Evolutionary conservation across 305 asterid species (phyloP).

Genomic region (Solanum hybrid): DNA sequence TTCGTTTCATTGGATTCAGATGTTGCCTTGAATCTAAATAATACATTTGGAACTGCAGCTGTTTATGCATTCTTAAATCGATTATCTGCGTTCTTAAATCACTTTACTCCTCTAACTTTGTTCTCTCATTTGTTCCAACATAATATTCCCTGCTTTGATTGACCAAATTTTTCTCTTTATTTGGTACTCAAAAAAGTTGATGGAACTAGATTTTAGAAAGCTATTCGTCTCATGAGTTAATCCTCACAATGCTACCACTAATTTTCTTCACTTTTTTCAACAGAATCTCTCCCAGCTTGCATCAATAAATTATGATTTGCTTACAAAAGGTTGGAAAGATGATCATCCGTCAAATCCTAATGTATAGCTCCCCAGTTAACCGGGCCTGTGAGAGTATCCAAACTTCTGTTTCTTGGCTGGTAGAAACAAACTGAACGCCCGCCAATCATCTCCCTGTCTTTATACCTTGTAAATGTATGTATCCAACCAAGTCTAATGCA

Average conservation of each 20-base stretch:
- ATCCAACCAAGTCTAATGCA: neutral
- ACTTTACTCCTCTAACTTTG: neutral
- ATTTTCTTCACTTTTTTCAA: neutral
- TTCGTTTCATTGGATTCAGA: neutral
- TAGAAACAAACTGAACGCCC: neutral
- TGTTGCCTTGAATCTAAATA: neutral
- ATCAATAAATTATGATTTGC: slow-evolving; percentile 87
- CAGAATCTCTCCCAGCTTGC: slow-evolving; percentile 98
- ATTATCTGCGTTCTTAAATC: neutral
- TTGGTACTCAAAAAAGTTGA: neutral
- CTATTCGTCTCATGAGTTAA: neutral
- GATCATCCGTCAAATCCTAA: slow-evolving; percentile 52
- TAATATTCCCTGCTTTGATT: neutral
- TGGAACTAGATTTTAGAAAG: neutral
- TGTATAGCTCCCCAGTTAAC: slow-evolving; percentile 16
- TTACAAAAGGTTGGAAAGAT: slow-evolving; percentile 84
- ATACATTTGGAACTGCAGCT: neutral
- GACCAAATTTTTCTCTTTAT: neutral
- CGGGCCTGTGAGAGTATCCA: neutral
- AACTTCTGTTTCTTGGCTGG: neutral
- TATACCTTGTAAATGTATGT: slow-evolving; percentile 33
- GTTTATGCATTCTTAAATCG: slow-evolving; percentile 1
- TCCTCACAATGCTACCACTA: neutral
- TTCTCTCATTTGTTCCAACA: neutral
- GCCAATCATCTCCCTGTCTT: slow-evolving; percentile 1